A percentile compares a stretch with the other conserved stretches of the same genome.
These are phyloP conservation scores for Phoma herbarum DNA, from an alignment of 2,329 filamentous ascomycete genomes.

Conservation along the genomic window DNA sequence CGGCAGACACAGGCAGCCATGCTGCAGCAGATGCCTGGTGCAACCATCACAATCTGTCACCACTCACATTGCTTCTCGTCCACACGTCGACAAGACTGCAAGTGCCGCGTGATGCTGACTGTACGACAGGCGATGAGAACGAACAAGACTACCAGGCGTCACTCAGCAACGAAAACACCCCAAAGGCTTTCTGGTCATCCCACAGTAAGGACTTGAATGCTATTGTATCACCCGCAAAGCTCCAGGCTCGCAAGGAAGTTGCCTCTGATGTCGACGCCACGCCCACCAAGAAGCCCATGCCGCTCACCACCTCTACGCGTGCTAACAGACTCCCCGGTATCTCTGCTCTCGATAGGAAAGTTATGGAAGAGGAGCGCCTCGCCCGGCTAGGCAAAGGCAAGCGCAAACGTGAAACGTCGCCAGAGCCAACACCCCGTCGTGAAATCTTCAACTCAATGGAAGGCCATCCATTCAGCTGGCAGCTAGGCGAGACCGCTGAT, in stretches of 20 bases:
- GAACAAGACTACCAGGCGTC: slow-evolving; percentile 36
- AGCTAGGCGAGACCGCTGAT: slow-evolving; percentile 68
- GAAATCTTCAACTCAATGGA: slow-evolving; percentile 64
- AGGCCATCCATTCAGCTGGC: slow-evolving; percentile 64
- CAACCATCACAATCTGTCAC: background rate
- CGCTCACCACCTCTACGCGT: slow-evolving; percentile 5
- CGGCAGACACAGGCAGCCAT: slow-evolving; percentile 2
- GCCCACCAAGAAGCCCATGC: slow-evolving; percentile 20
- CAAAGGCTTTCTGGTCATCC: slow-evolving; percentile 30
- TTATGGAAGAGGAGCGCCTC: slow-evolving; percentile 27
- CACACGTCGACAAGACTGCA: background rate
- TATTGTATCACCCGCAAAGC: slow-evolving; percentile 24
- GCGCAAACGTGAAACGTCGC: slow-evolving; percentile 23
- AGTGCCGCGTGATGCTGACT: slow-evolving; percentile 11
- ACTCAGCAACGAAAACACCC: slow-evolving; percentile 28
- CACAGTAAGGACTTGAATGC: slow-evolving; percentile 39
- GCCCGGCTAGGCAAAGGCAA: slow-evolving; percentile 21
- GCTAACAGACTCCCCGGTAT: slow-evolving; percentile 14
- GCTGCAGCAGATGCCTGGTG: background rate
- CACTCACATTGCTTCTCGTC: background rate
- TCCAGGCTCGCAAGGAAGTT: slow-evolving; percentile 4
- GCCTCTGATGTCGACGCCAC: slow-evolving; percentile 10
- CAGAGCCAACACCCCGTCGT: slow-evolving; percentile 13
- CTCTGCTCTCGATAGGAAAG: slow-evolving; percentile 20
- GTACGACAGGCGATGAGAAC: slow-evolving; percentile 38